A percentile compares a stretch with the other conserved stretches of the same genome.
phyloP scores from a whole-genome alignment of 2,329 filamentous ascomycete genomes.

The Colletotrichum agaves region DNA sequence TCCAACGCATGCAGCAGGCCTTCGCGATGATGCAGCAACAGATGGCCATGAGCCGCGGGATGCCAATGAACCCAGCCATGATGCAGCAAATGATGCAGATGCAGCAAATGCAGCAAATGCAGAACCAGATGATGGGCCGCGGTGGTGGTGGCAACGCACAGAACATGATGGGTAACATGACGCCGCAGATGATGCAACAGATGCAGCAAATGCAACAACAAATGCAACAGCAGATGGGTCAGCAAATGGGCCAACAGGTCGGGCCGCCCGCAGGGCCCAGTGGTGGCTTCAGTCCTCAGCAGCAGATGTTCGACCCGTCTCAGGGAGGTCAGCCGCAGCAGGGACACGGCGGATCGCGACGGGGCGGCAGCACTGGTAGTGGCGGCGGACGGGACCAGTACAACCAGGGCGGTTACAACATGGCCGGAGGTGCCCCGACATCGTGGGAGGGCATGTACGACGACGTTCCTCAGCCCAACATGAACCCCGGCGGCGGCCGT shows the following conservation, averaged over 20 bases:
- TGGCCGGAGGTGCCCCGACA: constrained; percentile 71
- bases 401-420: constrained; percentile 45
- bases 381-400: constrained; percentile 43
- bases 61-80: constrained; percentile 80
- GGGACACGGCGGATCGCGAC: constrained; percentile 39
- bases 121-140: constrained; percentile 60
- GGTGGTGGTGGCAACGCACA: constrained; percentile 48
- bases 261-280: constrained; percentile 38
- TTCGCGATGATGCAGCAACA: constrained; percentile 95
- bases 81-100: constrained; percentile 82
- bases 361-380: constrained; percentile 38
- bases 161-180: constrained; percentile 57
- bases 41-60: constrained; percentile 83
- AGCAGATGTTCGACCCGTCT: constrained; percentile 40
- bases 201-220: constrained; percentile 68
- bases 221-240: constrained; percentile 49
- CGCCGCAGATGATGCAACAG: constrained; percentile 69
- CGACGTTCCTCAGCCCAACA: constrained; percentile 86
- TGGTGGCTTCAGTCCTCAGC: constrained; percentile 42
- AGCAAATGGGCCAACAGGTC: constrained; percentile 56
- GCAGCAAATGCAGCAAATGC: constrained; percentile 70
- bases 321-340: constrained; percentile 38
- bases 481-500: constrained; percentile 62
- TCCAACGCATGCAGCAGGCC: constrained; percentile 98
- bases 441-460: constrained; percentile 99